A percentile compares a stretch with the other conserved stretches of the same genome.
These are phyloP conservation scores for Ampelomyces quisqualis DNA, from an alignment of 2,329 filamentous ascomycete genomes.

Conservation along the genomic window DNA sequence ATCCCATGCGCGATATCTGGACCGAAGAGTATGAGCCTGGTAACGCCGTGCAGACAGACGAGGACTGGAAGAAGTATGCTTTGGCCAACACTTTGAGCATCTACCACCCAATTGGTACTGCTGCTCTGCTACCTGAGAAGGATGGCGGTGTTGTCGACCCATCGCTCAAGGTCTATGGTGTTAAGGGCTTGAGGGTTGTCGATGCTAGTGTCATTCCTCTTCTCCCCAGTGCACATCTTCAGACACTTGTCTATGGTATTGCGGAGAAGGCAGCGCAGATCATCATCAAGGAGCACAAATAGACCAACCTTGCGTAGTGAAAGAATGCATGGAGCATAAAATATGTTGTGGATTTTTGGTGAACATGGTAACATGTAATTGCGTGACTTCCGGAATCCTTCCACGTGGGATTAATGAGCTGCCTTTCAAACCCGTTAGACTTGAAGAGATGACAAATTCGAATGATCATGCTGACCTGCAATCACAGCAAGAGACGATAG, in stretches of 20 bases:
- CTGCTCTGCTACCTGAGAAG: slow-evolving; percentile 30
- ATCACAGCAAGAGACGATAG: too few species aligned
- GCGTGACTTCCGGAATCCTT: too few species aligned
- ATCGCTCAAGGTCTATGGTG: slow-evolving; percentile 25
- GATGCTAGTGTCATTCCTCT: slow-evolving; percentile 35
- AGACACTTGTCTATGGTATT: slow-evolving; percentile 34
- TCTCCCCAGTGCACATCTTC: slow-evolving; percentile 27
- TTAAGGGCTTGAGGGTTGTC: slow-evolving; percentile 25
- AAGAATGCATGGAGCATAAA: too few species aligned
- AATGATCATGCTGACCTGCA: too few species aligned
- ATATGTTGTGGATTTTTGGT: too few species aligned
- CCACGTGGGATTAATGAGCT: too few species aligned
- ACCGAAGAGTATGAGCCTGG: slow-evolving; percentile 36
- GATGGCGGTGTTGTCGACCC: slow-evolving; percentile 28
- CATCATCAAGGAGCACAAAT: slow-evolving; percentile 12
- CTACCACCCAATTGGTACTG: slow-evolving; percentile 43
- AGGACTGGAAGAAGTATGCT: slow-evolving; percentile 27
- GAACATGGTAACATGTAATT: too few species aligned
- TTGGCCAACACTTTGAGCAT: slow-evolving; percentile 22
- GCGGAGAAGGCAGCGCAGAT: slow-evolving; percentile 30
- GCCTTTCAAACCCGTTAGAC: too few species aligned
- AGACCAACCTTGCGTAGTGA: neutral
- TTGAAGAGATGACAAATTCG: too few species aligned
- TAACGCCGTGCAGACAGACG: slow-evolving; percentile 25
- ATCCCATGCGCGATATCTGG: slow-evolving; percentile 31